A percentile compares a stretch with the other conserved stretches of the same genome.
phyloP scores from a whole-genome alignment of 1,284 basidiomycete species.

The Gymnopus androsaceus region DNA sequence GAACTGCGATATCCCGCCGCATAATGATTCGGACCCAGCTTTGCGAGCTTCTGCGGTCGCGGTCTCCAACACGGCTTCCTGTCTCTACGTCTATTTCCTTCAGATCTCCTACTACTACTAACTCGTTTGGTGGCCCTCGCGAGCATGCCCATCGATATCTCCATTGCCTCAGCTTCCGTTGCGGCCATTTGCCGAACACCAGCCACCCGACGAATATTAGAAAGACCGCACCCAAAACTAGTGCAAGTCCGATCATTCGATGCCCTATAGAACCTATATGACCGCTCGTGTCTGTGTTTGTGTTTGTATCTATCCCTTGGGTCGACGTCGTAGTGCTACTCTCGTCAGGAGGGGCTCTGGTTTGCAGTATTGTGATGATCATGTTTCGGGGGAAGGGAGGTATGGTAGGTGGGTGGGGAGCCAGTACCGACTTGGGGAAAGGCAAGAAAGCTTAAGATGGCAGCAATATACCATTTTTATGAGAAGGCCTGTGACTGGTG shows the following conservation, averaged over 20 bases:
- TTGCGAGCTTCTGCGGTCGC: too few relatives aligned
- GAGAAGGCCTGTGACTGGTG: background rate
- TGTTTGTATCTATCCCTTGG: constrained; percentile 23
- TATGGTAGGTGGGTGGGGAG: background rate
- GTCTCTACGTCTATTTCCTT: background rate
- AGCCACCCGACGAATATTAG: constrained; percentile 34
- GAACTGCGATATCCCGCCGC: too few relatives aligned
- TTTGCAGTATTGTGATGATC: background rate
- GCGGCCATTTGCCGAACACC: constrained; percentile 30
- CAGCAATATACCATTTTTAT: background rate
- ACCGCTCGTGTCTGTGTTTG: constrained; percentile 22
- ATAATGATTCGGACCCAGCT: too few relatives aligned
- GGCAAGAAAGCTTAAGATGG: background rate
- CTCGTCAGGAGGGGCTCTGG: constrained; percentile 1
- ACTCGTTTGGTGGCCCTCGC: constrained; percentile 8
- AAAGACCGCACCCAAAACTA: constrained; percentile 37
- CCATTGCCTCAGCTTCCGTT: constrained; percentile 18
- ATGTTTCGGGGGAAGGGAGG: background rate
- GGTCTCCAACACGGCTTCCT: too few relatives aligned
- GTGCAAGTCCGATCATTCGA: constrained; percentile 43
- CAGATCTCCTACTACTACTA: constrained; percentile 8
- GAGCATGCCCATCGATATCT: constrained; percentile 15
- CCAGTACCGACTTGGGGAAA: background rate
- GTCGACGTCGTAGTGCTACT: constrained; percentile 9
- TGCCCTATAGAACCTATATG: constrained; percentile 37